phyloP scores from a whole-genome alignment of 2,329 filamentous ascomycete species.

The Colletotrichum sp. region DNA sequence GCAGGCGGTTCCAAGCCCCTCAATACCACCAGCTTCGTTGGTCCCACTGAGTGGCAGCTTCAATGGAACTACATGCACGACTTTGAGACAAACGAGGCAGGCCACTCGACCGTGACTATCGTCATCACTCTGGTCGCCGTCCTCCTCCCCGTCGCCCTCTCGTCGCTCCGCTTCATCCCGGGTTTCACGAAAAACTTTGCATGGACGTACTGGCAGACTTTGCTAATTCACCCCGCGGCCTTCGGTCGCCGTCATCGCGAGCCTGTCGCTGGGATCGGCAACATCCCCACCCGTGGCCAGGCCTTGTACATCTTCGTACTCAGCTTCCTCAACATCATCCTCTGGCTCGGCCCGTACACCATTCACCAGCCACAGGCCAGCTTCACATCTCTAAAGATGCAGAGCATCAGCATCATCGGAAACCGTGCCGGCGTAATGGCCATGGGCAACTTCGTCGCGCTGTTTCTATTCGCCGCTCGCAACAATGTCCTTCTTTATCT shows the following conservation, averaged over 20 bases:
- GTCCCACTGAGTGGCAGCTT: background rate
- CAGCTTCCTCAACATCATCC: conserved; percentile 36
- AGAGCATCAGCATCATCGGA: conserved; percentile 34
- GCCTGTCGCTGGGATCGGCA: conserved; percentile 31
- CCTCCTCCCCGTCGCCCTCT: conserved; percentile 33
- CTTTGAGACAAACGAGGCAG: conserved; percentile 51
- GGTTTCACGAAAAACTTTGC: conserved; percentile 21
- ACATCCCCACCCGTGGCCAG: conserved; percentile 40
- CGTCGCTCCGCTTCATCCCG: conserved; percentile 39
- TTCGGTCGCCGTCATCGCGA: conserved; percentile 36
- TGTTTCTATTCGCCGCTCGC: conserved; percentile 3
- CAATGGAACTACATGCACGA: conserved; percentile 58
- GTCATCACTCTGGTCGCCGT: conserved; percentile 32
- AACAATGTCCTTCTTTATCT: conserved; percentile 3
- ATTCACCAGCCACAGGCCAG: conserved; percentile 31
- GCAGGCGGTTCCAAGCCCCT: conserved; percentile 25
- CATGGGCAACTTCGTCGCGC: conserved; percentile 4
- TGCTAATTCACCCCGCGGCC: conserved; percentile 31
- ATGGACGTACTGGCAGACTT: conserved; percentile 20
- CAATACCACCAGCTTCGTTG: background rate
- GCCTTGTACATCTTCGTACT: conserved; percentile 36
- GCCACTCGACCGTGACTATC: conserved; percentile 26
- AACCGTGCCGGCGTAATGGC: conserved; percentile 15
- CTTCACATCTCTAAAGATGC: conserved; percentile 26
- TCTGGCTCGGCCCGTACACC: conserved; percentile 34